phyloP scores from a whole-genome alignment of 2,329 filamentous ascomycete genomes.

The Monosporascus sp. region DNA sequence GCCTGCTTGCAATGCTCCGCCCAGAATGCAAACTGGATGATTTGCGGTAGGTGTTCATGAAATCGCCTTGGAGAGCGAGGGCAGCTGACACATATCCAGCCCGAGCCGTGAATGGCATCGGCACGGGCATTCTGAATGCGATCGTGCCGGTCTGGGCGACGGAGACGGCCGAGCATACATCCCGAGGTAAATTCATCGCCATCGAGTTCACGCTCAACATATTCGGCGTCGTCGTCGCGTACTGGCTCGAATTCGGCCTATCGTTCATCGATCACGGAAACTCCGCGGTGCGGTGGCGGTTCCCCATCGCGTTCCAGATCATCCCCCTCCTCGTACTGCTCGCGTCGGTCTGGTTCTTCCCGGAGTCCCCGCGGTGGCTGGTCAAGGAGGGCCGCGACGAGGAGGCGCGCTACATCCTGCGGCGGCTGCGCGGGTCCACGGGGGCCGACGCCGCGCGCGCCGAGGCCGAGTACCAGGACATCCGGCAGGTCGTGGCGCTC shows the following conservation, averaged over 20 bases:
- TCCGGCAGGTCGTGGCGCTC: conserved; percentile 55
- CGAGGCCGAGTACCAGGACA: conserved; percentile 63
- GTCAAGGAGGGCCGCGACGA: conserved; percentile 61
- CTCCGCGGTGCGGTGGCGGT: conserved; percentile 59
- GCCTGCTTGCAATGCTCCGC: conserved; percentile 61
- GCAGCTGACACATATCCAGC: conserved; percentile 29
- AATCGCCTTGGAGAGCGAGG: background rate
- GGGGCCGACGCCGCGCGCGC: conserved; percentile 48
- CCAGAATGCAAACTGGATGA: conserved; percentile 65
- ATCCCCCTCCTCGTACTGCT: conserved; percentile 56
- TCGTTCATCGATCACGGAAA: conserved; percentile 55
- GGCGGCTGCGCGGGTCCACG: conserved; percentile 55
- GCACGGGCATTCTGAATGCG: conserved; percentile 64
- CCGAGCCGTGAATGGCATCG: conserved; percentile 57
- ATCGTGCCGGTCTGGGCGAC: conserved; percentile 69
- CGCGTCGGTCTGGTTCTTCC: conserved; percentile 57
- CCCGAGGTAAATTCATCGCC: conserved; percentile 63
- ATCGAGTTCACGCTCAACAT: conserved; percentile 72
- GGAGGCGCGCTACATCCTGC: conserved; percentile 62
- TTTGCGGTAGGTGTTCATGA: conserved; percentile 46
- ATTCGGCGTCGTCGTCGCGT: conserved; percentile 60
- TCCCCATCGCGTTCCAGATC: conserved; percentile 67
- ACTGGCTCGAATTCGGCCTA: conserved; percentile 57
- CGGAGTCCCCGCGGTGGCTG: conserved; percentile 64
- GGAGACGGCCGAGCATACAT: conserved; percentile 63